These are phyloP conservation scores for Glaciozyma martinii DNA, from an alignment of 768 basidiomycete genomes.

Conservation along the genomic window DNA sequence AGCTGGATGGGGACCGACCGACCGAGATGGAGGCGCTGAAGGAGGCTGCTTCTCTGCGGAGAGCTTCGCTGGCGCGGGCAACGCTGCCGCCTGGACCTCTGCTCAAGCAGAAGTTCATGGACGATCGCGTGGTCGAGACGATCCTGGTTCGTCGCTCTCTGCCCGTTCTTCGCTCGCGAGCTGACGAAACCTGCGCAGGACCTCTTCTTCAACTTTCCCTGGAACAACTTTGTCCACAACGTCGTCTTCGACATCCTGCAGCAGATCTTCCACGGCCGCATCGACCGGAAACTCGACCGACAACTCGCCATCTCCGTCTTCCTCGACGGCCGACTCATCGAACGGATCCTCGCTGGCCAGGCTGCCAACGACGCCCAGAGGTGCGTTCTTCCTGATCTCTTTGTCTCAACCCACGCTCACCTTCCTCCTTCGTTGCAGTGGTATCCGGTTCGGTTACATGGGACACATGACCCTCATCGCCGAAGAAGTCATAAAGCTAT, in stretches of 20 bases:
- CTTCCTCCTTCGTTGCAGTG: not conserved
- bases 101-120: slow-evolving; percentile 68
- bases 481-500: slow-evolving; percentile 82
- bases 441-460: slow-evolving; percentile 73
- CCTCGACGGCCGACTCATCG: slow-evolving; percentile 70
- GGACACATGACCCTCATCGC: slow-evolving; percentile 90
- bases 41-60: slow-evolving; percentile 25
- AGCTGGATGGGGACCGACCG: slow-evolving; percentile 26
- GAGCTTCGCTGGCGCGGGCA: not conserved
- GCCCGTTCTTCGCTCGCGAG: fast-evolving
- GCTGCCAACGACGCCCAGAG: slow-evolving; percentile 64
- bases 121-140: slow-evolving; percentile 61
- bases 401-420: slow-evolving; percentile 47
- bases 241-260: slow-evolving; percentile 93
- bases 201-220: slow-evolving; percentile 88
- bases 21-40: not conserved
- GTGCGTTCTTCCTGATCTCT: slow-evolving; percentile 48
- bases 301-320: slow-evolving; percentile 77
- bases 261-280: slow-evolving; percentile 81
- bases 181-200: slow-evolving; percentile 50
- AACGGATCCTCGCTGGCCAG: slow-evolving; percentile 80
- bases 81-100: slow-evolving; percentile 53
- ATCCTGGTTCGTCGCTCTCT: slow-evolving; percentile 54
- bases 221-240: slow-evolving; percentile 96
- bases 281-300: slow-evolving; percentile 73